Base-by-base conservation (phyloP, 805 yeast genomes). In the Teunomyces barrocoloradensis region DNA sequence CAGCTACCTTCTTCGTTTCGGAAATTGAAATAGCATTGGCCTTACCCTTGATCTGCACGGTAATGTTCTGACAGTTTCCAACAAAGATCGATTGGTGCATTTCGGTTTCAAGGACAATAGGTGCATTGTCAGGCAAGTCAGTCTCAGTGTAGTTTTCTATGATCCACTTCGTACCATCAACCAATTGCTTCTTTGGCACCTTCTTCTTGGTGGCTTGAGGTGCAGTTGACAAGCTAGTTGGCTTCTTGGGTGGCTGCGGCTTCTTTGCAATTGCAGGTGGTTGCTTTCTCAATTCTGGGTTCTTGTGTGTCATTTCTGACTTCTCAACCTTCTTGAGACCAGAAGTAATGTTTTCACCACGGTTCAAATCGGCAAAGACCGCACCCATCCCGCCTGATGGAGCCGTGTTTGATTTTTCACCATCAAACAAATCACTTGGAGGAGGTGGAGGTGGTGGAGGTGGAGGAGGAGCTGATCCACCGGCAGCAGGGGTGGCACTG, bases 391-490 rank as follows among this genome's bases (percentile, higher is more conserved):
- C 94, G 38, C 68, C 70, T 46, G 51, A 63, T 13, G 65, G 48
- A 17, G 53, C 17, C 5, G 49, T 4, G 32, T 15, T 15, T 15
- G 2, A 50, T 30, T 23, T 33, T 40, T 47, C 36, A 3, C 44
- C 52, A 6, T 65, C 69, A 60, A 82, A 87, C 32, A 86, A 73
- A 47, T 83, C 71, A 7, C 95, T 83, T 23, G 96, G 92, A 7
- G 96, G 96, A 11, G 85, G 81, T 2, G 96, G 96, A 2, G 96
- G 96, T 1, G 97, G 97, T 13, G 96, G 95, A 5, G 91, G 88
- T 2, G 80, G 75, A 56, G 66, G 43, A 56, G 68, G 20, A 53
- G 61, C 49, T 18, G 20, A 18, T 29, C 48, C 51, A 12, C 47
- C 50, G 18, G 68, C 65, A 6, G 77, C 55, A 2, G 80, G 30